A percentile compares a stretch with the other conserved stretches of the same genome.
Evolutionary conservation across 2,329 filamentous ascomycete genomes (phyloP).

Genomic region (Zopfia rhizophila): DNA sequence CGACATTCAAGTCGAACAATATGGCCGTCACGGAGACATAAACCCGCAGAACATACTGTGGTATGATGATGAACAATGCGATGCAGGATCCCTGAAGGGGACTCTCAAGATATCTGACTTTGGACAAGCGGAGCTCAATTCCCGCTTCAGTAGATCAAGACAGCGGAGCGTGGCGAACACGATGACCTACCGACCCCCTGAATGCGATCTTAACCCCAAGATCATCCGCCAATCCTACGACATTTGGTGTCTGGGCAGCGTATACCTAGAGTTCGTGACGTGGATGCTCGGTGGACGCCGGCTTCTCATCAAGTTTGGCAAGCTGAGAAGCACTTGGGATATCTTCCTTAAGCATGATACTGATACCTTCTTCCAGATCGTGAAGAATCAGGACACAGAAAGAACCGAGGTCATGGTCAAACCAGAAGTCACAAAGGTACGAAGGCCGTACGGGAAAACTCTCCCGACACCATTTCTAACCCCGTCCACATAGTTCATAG

Average conservation of each 20-base stretch:
- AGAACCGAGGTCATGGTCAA: slow-evolving; percentile 2
- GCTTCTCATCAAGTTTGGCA: neutral
- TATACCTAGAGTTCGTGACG: slow-evolving; percentile 26
- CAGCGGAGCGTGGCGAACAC: slow-evolving; percentile 14
- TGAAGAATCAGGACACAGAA: slow-evolving; percentile 5
- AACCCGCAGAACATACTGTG: slow-evolving; percentile 53
- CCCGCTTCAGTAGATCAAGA: slow-evolving; percentile 7
- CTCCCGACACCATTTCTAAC: neutral
- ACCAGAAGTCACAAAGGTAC: slow-evolving; percentile 6
- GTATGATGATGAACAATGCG: slow-evolving; percentile 16
- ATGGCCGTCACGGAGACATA: slow-evolving; percentile 48
- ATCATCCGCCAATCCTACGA: slow-evolving; percentile 25
- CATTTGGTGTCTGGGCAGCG: slow-evolving; percentile 35
- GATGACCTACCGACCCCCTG: slow-evolving; percentile 25
- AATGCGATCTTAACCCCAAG: slow-evolving; percentile 16
- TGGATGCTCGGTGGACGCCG: slow-evolving; percentile 9
- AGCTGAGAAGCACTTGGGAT: neutral
- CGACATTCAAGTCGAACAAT: no score
- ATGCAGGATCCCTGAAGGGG: no score
- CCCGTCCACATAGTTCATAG: slow-evolving; percentile 7
- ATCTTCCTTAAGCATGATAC: neutral
- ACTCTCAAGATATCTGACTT: no score
- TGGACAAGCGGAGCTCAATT: no score
- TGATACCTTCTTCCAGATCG: slow-evolving; percentile 6
- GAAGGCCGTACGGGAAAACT: no score